Evolutionary conservation across 495 filamentous ascomycete species (phyloP).

Genomic region (Xylaria longipes): DNA sequence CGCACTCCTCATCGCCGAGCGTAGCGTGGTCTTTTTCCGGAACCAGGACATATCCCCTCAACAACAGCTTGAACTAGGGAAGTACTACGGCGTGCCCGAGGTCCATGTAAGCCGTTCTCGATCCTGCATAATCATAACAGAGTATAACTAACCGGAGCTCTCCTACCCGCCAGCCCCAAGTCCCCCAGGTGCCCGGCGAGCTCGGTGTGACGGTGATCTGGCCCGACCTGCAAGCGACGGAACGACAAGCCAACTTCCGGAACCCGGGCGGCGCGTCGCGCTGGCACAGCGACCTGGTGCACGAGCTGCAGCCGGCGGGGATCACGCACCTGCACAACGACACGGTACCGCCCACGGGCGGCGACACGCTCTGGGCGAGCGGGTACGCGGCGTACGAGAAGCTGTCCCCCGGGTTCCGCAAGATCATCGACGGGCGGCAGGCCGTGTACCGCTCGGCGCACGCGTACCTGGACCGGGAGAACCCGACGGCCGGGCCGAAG

Average conservation of each 20-base stretch:
- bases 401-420: slow-evolving; percentile 70
- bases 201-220: slow-evolving; percentile 71
- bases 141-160: background rate
- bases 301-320: slow-evolving; percentile 72
- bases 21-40: slow-evolving; percentile 78
- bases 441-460: slow-evolving; percentile 73
- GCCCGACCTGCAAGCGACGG: slow-evolving; percentile 67
- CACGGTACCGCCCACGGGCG: slow-evolving; percentile 68
- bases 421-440: slow-evolving; percentile 70
- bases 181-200: slow-evolving; percentile 70
- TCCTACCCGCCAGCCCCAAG: slow-evolving; percentile 61
- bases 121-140: background rate
- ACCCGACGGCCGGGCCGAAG: slow-evolving; percentile 66
- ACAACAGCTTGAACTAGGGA: slow-evolving; percentile 69
- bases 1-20: slow-evolving; percentile 72
- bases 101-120: slow-evolving; percentile 63
- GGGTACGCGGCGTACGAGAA: slow-evolving; percentile 76
- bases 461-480: slow-evolving; percentile 67
- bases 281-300: slow-evolving; percentile 76
- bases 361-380: slow-evolving; percentile 75
- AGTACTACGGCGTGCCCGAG: slow-evolving; percentile 71
- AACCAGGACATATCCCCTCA: slow-evolving; percentile 74
- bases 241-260: slow-evolving; percentile 62
- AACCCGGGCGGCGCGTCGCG: slow-evolving; percentile 67
- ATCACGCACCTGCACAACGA: slow-evolving; percentile 74